These are phyloP conservation scores for Pyricularia sp. DNA, from an alignment of 2,329 filamentous ascomycete genomes.

Conservation along the genomic window DNA sequence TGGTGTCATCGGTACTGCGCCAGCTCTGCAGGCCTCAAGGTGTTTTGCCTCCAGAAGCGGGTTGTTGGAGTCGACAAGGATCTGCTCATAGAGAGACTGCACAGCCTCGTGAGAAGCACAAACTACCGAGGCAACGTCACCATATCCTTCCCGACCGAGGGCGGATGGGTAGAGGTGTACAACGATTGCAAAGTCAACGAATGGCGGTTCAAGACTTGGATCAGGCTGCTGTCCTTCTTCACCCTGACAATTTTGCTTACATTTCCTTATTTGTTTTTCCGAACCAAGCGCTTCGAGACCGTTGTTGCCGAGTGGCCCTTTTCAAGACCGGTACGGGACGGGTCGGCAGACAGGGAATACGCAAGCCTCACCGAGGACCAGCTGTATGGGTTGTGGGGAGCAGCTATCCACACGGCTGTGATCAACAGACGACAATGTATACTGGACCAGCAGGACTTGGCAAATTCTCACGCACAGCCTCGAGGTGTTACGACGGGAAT, in stretches of 20 bases:
- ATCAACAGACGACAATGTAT: slow-evolving; percentile 41
- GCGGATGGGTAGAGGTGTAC: slow-evolving; percentile 48
- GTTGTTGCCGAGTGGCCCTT: slow-evolving; percentile 48
- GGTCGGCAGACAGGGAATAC: slow-evolving; percentile 27
- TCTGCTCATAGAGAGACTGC: slow-evolving; percentile 36
- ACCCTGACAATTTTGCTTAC: slow-evolving; percentile 55
- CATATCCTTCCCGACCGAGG: slow-evolving; percentile 46
- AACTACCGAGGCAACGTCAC: slow-evolving; percentile 52
- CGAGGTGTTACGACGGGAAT: slow-evolving; percentile 22
- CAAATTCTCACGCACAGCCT: slow-evolving; percentile 23
- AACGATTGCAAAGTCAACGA: slow-evolving; percentile 48
- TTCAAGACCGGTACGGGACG: slow-evolving; percentile 22
- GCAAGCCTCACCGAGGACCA: slow-evolving; percentile 41
- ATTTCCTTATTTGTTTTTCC: slow-evolving; percentile 58
- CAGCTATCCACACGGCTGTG: slow-evolving; percentile 45
- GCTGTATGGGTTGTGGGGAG: slow-evolving; percentile 51
- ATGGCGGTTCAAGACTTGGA: slow-evolving; percentile 51
- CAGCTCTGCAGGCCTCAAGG: slow-evolving; percentile 42
- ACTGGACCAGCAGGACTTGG: slow-evolving; percentile 44
- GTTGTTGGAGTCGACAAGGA: slow-evolving; percentile 49
- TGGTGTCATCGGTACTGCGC: slow-evolving; percentile 60
- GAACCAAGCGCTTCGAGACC: slow-evolving; percentile 55
- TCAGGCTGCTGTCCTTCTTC: slow-evolving; percentile 51
- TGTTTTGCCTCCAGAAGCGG: slow-evolving; percentile 35
- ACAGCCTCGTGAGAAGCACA: slow-evolving; percentile 45